Percentiles rank a stretch among this genome's conserved stretches.
Evolutionary conservation across 306 rosid species (phyloP).

Genomic region (Cucurbita pepo): DNA sequence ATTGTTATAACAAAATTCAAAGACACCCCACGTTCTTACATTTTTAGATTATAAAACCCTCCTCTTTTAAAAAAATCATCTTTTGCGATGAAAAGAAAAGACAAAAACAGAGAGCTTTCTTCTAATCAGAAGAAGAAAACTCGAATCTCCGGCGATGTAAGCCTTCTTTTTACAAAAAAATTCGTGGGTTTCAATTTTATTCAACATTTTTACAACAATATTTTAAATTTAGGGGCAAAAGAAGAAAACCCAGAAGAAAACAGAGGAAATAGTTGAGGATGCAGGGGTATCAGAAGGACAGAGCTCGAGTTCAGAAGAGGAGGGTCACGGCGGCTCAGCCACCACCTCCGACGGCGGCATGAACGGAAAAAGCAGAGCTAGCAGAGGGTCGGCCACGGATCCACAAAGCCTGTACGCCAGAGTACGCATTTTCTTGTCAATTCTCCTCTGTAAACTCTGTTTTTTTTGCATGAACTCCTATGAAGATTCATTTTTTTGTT

Average conservation of each 20-base stretch:
- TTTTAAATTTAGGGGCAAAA: neutral
- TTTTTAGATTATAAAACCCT: neutral
- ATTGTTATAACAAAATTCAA: neutral
- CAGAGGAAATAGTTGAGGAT: neutral
- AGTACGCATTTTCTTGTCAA: conserved; percentile 18
- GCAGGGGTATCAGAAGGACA: conserved; percentile 25
- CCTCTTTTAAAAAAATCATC: too few species aligned
- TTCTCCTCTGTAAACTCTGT: neutral
- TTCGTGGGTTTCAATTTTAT: too few species aligned
- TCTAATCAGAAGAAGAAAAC: conserved; percentile 3
- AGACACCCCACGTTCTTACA: conserved; percentile 4
- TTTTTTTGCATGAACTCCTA: too few species aligned
- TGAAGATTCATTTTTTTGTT: neutral
- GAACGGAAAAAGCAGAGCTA: conserved; percentile 57
- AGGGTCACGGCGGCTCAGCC: conserved; percentile 28
- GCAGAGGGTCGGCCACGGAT: conserved; percentile 87
- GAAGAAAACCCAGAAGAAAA: conserved; percentile 17
- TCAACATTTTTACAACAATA: too few species aligned
- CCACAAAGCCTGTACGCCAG: conserved; percentile 95
- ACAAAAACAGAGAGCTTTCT: neutral
- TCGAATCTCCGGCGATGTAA: conserved; percentile 28
- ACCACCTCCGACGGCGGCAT: conserved; percentile 29
- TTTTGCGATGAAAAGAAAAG: too few species aligned
- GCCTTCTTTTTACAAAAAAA: conserved; percentile 8
- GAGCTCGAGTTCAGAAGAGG: conserved; percentile 54